Evolutionary conservation across 495 filamentous ascomycete species (phyloP), one percentile per base, ranked within the genome.

Genomic region (Thozetella sp.): DNA sequence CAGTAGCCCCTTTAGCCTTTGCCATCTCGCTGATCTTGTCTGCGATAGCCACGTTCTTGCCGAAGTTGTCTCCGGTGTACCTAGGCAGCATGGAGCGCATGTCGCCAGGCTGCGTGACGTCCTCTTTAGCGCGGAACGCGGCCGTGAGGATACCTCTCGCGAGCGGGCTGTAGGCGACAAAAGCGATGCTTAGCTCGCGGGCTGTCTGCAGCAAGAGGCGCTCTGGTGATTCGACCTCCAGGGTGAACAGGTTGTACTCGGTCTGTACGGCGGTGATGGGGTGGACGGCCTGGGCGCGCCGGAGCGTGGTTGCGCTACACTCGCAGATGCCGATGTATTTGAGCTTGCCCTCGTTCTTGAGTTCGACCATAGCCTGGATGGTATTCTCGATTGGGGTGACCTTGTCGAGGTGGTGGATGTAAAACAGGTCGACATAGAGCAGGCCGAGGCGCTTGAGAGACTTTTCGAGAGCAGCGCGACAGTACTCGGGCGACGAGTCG

Each of bases 91-190:
- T 2, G 4, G 50, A 46, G 0, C 82, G 75, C n/a, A 77, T 72
- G 62, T 86, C 82, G 20, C 82, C 80, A 0, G 56, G 58, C 1
- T 71, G 72, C 6, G 63, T 65, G 60, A 88, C 73, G 56, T 86
- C 83, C 15, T 69, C 72, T 0, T 54, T 48, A n/a, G 69, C 75
- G 34, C 68, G 66, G 67, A 82, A 74, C 1, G 74, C 56, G 3
- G 83, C 85, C 1, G 78, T 81, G 24, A 90, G 64, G 17, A 89
- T 67, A 15, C 88, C 88, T 2, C 76, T 80, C 1, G 86, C 86
- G 4, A 91, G 75, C 0, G 89, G 88, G n/a, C 75, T 81, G 69
- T 86, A 90, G 0, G 85, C 85, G 0, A 90, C 77, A 10, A 87
- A 69, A 0, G 86, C 74, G 19, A 88, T 71, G 13, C 86, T 88